These are phyloP conservation scores for Triadica sebifera DNA, from an alignment of 345 rosid species.

Conservation along the genomic window DNA sequence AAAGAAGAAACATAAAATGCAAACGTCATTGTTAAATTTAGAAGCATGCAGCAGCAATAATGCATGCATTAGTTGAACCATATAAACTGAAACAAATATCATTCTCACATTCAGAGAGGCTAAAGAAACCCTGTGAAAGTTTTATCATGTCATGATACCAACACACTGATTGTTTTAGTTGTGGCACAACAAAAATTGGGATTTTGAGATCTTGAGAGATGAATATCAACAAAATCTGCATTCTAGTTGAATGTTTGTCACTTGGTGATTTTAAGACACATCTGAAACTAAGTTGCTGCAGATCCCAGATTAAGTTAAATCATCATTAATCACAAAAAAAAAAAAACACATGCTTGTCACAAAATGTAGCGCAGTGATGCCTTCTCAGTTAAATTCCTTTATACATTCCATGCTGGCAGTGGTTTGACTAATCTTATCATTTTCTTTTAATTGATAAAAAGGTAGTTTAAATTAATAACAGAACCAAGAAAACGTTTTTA, in stretches of 20 bases:
- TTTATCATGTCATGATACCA: neutral
- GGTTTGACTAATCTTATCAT: neutral
- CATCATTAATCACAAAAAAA: neutral
- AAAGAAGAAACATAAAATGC: conserved; percentile 7
- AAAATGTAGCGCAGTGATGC: neutral
- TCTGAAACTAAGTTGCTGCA: neutral
- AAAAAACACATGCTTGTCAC: neutral
- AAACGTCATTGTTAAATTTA: neutral
- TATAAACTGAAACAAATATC: neutral
- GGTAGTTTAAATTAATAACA: neutral
- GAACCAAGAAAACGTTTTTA: neutral
- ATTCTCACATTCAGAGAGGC: neutral
- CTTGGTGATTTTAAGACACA: neutral
- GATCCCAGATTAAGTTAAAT: neutral
- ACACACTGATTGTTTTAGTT: neutral
- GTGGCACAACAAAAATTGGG: neutral
- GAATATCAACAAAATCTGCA: neutral
- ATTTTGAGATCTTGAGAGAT: neutral
- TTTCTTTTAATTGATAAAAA: neutral
- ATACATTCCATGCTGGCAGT: neutral
- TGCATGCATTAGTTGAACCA: neutral
- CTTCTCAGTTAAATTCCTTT: neutral
- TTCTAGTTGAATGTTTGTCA: neutral
- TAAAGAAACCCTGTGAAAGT: neutral
- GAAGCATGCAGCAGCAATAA: conserved; percentile 1